Conservation (phyloP, 2,329 filamentous ascomycete genomes). For the Beauveria sp. region DNA sequence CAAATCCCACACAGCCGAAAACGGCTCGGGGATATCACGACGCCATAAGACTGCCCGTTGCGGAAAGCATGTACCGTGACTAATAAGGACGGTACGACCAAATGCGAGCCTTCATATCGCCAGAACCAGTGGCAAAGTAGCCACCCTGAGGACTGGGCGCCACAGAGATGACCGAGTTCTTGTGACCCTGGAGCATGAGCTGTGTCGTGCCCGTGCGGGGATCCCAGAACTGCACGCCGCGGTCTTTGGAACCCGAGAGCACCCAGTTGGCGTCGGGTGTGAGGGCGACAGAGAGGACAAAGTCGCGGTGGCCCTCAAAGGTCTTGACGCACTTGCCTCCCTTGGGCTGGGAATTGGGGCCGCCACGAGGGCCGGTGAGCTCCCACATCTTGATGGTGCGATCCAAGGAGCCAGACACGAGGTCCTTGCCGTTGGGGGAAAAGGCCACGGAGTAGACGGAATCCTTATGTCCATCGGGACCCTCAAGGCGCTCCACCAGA, state of each 20-base stretch:
- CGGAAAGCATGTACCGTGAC: neutral
- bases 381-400: slow-evolving; percentile 99
- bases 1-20: slow-evolving; percentile 1
- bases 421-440: slow-evolving; percentile 82
- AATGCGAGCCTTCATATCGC: slow-evolving; percentile 95
- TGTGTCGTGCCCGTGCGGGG: slow-evolving; percentile 87
- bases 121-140: slow-evolving; percentile 91
- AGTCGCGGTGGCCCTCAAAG: slow-evolving; percentile 96
- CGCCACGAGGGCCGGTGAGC: slow-evolving; percentile 63
- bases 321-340: slow-evolving; percentile 92
- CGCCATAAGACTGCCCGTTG: neutral
- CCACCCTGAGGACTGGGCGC: slow-evolving; percentile 83
- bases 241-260: slow-evolving; percentile 92
- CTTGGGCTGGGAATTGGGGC: slow-evolving; percentile 61
- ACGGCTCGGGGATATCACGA: neutral
- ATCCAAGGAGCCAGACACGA: slow-evolving; percentile 90
- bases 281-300: slow-evolving; percentile 89
- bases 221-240: slow-evolving; percentile 98
- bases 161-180: slow-evolving; percentile 97
- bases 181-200: slow-evolving; percentile 97
- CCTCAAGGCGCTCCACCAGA: slow-evolving; percentile 85
- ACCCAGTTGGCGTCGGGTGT: slow-evolving; percentile 95
- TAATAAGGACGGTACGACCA: slow-evolving; percentile 68
- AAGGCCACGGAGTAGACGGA: slow-evolving; percentile 96
- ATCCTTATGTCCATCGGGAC: slow-evolving; percentile 90